phyloP scores from a whole-genome alignment of 2,329 filamentous ascomycete species.

The Epichloe coenophiala region DNA sequence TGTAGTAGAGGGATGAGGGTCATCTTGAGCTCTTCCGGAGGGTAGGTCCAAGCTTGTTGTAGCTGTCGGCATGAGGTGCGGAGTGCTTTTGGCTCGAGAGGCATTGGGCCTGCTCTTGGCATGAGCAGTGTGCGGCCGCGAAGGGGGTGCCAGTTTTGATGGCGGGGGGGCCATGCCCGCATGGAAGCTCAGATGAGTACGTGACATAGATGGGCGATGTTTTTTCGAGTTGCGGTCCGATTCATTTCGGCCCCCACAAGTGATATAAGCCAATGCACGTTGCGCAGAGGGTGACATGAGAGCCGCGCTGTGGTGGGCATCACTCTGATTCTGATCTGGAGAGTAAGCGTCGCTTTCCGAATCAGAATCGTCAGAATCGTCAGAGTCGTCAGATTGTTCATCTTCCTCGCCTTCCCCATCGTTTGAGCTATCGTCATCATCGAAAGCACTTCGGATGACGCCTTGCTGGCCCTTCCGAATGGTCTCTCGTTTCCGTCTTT shows the following conservation, averaged over 20 bases:
- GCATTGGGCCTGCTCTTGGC: slow-evolving; percentile 31
- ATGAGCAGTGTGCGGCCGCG: slow-evolving; percentile 41
- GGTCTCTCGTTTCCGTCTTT: slow-evolving; percentile 27
- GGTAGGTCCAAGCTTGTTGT: slow-evolving; percentile 13
- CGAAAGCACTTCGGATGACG: slow-evolving; percentile 35
- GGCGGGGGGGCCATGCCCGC: slow-evolving; percentile 10
- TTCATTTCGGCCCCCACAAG: slow-evolving; percentile 25
- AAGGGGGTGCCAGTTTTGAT: slow-evolving; percentile 9
- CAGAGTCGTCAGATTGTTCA: slow-evolving; percentile 18
- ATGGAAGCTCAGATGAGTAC: slow-evolving; percentile 21
- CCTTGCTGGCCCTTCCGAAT: slow-evolving; percentile 18
- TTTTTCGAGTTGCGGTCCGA: slow-evolving; percentile 15
- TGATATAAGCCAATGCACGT: slow-evolving; percentile 36
- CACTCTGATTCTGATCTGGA: slow-evolving; percentile 16
- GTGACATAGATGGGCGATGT: slow-evolving; percentile 19
- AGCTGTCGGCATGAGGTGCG: slow-evolving; percentile 24
- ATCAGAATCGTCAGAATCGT: slow-evolving; percentile 23
- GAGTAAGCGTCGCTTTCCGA: slow-evolving; percentile 27
- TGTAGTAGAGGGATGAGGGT: slow-evolving; percentile 7
- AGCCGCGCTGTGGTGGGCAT: slow-evolving; percentile 7
- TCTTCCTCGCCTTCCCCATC: slow-evolving; percentile 19
- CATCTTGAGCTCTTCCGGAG: slow-evolving; percentile 13
- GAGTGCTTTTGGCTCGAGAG: slow-evolving; percentile 33
- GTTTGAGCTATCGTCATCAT: slow-evolving; percentile 34
- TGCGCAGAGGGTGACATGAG: slow-evolving; percentile 34